Conservation (phyloP, 73 alveolate genomes). For the Urostyla sp. region DNA sequence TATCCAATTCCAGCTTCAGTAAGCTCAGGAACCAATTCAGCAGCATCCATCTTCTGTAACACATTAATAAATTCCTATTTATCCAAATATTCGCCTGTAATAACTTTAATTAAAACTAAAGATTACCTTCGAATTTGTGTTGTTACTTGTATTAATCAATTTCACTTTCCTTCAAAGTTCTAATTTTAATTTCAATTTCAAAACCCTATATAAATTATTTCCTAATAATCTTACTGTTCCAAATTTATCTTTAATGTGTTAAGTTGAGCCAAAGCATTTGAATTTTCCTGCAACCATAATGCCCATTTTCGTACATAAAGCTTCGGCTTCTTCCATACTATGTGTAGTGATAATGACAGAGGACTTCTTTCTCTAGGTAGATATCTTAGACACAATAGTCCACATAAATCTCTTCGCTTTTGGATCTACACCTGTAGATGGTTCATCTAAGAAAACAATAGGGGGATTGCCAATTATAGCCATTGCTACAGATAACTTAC, state of each 20-base stretch:
- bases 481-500: constrained; percentile 98
- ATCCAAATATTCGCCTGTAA: constrained; percentile 5
- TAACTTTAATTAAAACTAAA: too few species aligned
- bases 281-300: constrained; percentile 88
- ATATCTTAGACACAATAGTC: constrained; percentile 95
- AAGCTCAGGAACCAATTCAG: constrained; percentile 23
- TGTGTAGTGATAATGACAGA: constrained; percentile 88
- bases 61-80: not conserved
- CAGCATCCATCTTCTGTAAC: not conserved
- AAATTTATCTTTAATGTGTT: constrained; percentile 87
- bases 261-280: constrained; percentile 85
- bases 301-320: constrained; percentile 88
- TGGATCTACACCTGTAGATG: constrained; percentile 99
- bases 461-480: constrained; percentile 99
- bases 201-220: constrained; percentile 64
- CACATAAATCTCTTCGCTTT: constrained; percentile 98
- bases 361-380: constrained; percentile 89
- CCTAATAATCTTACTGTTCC: constrained; percentile 70
- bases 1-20: constrained; percentile 48
- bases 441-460: constrained; percentile 98
- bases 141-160: constrained; percentile 1
- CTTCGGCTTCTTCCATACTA: constrained; percentile 94
- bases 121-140: too few species aligned
- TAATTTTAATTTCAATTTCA: constrained; percentile 79
- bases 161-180: constrained; percentile 53